Evolutionary conservation across 441 rosid genomes (phyloP), one percentile per base, ranked within the genome.

Genomic region (Erodium chrysanthum): DNA sequence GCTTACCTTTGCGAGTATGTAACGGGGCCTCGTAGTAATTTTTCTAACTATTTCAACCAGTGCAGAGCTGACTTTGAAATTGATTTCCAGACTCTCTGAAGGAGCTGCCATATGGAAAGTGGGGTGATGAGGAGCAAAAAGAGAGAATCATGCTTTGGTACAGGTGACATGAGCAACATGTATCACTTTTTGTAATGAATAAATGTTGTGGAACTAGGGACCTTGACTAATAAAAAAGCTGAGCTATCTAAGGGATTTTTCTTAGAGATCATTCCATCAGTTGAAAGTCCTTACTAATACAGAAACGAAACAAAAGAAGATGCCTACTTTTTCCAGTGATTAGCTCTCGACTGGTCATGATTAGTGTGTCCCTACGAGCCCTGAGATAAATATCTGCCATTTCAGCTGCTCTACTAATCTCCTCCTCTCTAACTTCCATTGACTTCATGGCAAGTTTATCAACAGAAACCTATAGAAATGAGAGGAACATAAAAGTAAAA

Each of bases 11-110:
- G 97, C 98, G 64, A 93, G 91, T 75, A 93, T 88, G 76, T 89
- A 93, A 66, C 98, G 91, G 68, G 97, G 98, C 74, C 96, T 84
- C 44, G 88, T 82, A 20, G 81, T 81, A 77, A 93, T 86, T 75
- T 79, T 81, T 76, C 83, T 84, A 70, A 90, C 96, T 74, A 90
- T 83, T 84, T 93, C 97, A 73, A 93, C 98, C 72, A 93, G 76
- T 4, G 97, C 97, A 66, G 97, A 91, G 84, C 98, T 93, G 80
- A 93, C 98, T 81, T 83, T 88, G 83, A 85, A 89, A 82, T 93
- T 93, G 78, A 91, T 93, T 76, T 85, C 91, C 75, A 93, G 84
- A 83, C 97, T 90, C 82, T 93, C 98, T 48, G 85, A 82, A 80
- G 97, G 82, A 76, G 86, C 98, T 92, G 88, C 72, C 60, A 70